A percentile compares a stretch with the other conserved stretches of the same genome.
phyloP scores from a whole-genome alignment of 1,284 basidiomycete species.

The Ustilago nuda region DNA sequence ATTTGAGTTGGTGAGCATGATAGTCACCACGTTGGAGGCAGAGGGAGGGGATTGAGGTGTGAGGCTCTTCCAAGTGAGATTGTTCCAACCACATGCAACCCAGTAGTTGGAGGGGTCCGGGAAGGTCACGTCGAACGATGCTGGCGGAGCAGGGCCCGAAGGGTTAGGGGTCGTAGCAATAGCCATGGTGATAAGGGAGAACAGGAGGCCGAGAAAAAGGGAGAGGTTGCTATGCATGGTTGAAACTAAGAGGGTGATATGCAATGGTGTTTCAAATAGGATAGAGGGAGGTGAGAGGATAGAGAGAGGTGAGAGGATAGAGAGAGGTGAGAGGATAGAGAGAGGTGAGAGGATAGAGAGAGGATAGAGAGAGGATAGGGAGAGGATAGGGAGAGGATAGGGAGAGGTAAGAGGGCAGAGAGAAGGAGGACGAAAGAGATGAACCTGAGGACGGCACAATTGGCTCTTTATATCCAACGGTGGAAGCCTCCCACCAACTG shows the following conservation, averaged over 20 bases:
- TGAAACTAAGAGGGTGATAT: too few relatives aligned
- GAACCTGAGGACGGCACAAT: background rate
- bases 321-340: background rate
- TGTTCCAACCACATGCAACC: slow-evolving; percentile 50
- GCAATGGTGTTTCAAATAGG: too few relatives aligned
- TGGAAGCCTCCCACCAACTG: too few relatives aligned
- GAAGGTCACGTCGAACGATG: slow-evolving; percentile 26
- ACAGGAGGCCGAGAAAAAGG: background rate
- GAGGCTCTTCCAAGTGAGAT: slow-evolving; percentile 25
- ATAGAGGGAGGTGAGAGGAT: too few relatives aligned
- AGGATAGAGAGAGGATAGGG: too few relatives aligned
- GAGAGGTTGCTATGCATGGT: background rate
- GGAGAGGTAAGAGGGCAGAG: background rate
- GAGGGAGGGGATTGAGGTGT: background rate
- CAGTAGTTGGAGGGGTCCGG: slow-evolving; percentile 41
- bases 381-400: background rate
- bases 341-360: background rate
- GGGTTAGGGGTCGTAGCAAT: background rate
- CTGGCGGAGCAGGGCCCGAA: background rate
- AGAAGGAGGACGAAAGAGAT: background rate
- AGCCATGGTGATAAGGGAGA: background rate
- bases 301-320: too few relatives aligned
- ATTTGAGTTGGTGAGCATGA: slow-evolving; percentile 40
- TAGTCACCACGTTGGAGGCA: slow-evolving; percentile 22
- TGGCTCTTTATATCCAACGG: background rate